These are phyloP conservation scores for Paecilomyces variotii DNA, from an alignment of 2,329 filamentous ascomycete species.

Conservation along the genomic window DNA sequence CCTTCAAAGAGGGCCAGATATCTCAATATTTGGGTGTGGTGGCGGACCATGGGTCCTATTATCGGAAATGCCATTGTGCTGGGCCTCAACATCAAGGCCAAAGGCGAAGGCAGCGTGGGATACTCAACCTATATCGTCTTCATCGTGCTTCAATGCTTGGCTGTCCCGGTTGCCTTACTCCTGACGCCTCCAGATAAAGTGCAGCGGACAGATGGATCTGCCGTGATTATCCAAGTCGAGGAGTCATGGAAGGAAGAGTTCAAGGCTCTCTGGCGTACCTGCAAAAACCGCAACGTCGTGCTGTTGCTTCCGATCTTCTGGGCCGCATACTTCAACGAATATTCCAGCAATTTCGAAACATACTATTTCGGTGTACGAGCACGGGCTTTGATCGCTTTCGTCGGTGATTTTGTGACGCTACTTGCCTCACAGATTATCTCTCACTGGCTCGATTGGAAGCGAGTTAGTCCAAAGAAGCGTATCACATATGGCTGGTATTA, in stretches of 20 bases:
- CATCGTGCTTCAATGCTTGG: slow-evolving; percentile 31
- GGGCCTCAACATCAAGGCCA: slow-evolving; percentile 29
- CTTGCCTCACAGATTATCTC: slow-evolving; percentile 41
- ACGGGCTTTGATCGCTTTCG: slow-evolving; percentile 41
- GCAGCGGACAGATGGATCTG: slow-evolving; percentile 33
- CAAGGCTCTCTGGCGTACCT: slow-evolving; percentile 25
- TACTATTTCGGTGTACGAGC: slow-evolving; percentile 43
- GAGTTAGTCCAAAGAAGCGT: slow-evolving; percentile 31
- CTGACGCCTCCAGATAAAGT: slow-evolving; percentile 36
- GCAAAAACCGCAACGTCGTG: slow-evolving; percentile 24
- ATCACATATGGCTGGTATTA: slow-evolving; percentile 41
- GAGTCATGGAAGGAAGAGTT: slow-evolving; percentile 35
- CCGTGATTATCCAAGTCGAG: slow-evolving; percentile 29
- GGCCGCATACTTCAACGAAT: slow-evolving; percentile 40
- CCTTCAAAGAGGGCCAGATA: slow-evolving; percentile 40
- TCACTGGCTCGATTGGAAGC: slow-evolving; percentile 38
- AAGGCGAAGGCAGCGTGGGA: slow-evolving; percentile 19
- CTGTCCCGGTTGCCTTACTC: slow-evolving; percentile 31
- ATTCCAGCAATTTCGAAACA: slow-evolving; percentile 40
- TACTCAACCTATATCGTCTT: slow-evolving; percentile 37
- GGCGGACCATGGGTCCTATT: slow-evolving; percentile 43
- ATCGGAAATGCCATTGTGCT: slow-evolving; percentile 42
- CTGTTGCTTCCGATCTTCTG: slow-evolving; percentile 38
- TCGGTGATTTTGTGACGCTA: slow-evolving; percentile 34
- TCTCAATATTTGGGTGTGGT: slow-evolving; percentile 44